Conservation (phyloP, 2,329 filamentous ascomycete genomes). For the Fusarium camptoceras region DNA sequence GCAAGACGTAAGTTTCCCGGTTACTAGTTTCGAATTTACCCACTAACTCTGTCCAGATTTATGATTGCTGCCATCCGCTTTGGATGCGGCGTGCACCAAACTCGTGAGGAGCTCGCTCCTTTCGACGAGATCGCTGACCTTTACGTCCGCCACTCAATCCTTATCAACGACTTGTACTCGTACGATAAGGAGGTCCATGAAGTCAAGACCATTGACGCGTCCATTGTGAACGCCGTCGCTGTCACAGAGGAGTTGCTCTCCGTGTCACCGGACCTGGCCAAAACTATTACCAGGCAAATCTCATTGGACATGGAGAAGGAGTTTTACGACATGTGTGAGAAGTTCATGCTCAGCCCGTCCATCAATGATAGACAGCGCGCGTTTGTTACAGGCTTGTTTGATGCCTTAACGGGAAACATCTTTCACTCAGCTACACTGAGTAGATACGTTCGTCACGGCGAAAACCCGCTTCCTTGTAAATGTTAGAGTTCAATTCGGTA, state of each 20-base stretch:
- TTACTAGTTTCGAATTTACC: too few species aligned
- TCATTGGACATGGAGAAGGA: slow-evolving; percentile 27
- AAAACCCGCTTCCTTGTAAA: slow-evolving; percentile 1
- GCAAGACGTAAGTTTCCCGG: slow-evolving; percentile 19
- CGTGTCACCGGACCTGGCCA: slow-evolving; percentile 3
- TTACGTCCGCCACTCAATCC: slow-evolving; percentile 8
- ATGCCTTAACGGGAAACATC: slow-evolving; percentile 12
- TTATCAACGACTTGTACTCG: slow-evolving; percentile 26
- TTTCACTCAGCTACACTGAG: slow-evolving; percentile 27
- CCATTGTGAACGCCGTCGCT: slow-evolving; percentile 18
- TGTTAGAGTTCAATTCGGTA: neutral
- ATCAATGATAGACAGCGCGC: slow-evolving; percentile 2
- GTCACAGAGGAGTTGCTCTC: slow-evolving; percentile 14
- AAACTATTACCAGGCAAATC: slow-evolving; percentile 1
- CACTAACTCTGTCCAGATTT: neutral
- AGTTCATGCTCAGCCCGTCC: neutral
- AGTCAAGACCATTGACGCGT: neutral
- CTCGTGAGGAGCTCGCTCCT: slow-evolving; percentile 3
- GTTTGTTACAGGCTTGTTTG: slow-evolving; percentile 7
- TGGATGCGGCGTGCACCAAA: slow-evolving; percentile 5
- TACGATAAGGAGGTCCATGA: slow-evolving; percentile 30
- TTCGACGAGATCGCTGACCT: slow-evolving; percentile 16
- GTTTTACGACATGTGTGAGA: slow-evolving; percentile 14
- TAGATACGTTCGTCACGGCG: slow-evolving; percentile 15
- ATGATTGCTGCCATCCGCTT: slow-evolving; percentile 29